Evolutionary conservation across 331 rosid species (phyloP).

Genomic region (Rhamnella rubrinervis): DNA sequence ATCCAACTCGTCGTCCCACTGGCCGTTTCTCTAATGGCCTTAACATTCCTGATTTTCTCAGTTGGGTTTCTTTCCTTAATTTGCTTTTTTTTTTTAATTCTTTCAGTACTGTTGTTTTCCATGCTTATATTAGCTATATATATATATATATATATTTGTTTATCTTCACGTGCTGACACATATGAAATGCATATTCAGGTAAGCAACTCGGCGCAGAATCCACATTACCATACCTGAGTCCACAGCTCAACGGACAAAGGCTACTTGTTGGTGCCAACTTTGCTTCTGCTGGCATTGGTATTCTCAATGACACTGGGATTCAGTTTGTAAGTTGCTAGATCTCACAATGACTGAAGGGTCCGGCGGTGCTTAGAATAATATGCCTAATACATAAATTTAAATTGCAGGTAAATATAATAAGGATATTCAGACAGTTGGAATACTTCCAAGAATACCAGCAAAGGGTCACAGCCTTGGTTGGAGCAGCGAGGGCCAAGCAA

Average conservation of each 20-base stretch:
- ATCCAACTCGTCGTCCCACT: slow-evolving; percentile 54
- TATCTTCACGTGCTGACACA: not conserved
- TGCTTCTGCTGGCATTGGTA: slow-evolving; percentile 87
- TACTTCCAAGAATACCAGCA: slow-evolving; percentile 58
- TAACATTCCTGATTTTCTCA: slow-evolving; percentile 79
- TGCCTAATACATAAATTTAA: not conserved
- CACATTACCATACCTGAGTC: slow-evolving; percentile 64
- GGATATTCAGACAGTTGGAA: slow-evolving; percentile 43
- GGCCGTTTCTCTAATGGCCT: slow-evolving; percentile 92
- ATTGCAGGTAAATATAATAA: slow-evolving; percentile 30
- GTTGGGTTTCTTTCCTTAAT: slow-evolving; percentile 24
- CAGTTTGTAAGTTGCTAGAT: slow-evolving; percentile 50
- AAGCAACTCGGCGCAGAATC: slow-evolving; percentile 50
- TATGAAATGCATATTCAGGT: slow-evolving; percentile 35
- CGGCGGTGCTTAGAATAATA: not conserved
- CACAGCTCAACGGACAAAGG: slow-evolving; percentile 48
- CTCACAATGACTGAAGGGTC: not conserved
- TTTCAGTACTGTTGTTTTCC: not conserved
- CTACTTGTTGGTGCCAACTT: slow-evolving; percentile 83
- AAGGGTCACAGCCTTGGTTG: slow-evolving; percentile 45
- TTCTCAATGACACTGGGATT: slow-evolving; percentile 77
- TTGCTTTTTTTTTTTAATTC: too few relatives aligned
- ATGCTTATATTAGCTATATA: not conserved
- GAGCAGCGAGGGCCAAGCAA: slow-evolving; percentile 28
- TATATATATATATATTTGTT: too few relatives aligned